Base-by-base conservation (phyloP, 1,284 basidiomycete species). In the Fomitopsis pinicola region DNA sequence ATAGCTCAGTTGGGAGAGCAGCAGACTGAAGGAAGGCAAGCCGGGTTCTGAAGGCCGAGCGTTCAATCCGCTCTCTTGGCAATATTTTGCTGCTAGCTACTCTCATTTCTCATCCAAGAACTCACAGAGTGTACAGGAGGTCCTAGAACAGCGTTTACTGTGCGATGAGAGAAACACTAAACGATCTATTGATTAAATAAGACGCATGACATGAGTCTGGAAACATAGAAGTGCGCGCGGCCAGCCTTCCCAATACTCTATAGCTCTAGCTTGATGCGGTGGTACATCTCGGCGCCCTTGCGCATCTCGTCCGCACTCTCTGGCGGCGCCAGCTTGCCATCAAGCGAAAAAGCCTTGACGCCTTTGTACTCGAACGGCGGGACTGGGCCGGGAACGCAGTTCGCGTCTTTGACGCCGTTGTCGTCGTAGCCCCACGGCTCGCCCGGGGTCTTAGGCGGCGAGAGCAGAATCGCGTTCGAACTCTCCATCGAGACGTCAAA, bases 401-500 rank as follows among this genome's bases (percentile, higher is more conserved):
- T 74, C 9, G 73, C 76, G 12, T 77, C 78, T 58, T 71, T 74
- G 50, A 86, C 83, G 5, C 81, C 81, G 66, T 85, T 80, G 67
- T 87, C 83, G 30, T 85, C 78, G 59, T 72, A 79, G 0, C 67
- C 60, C 72, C 78, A 86, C 1, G 75, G 64, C 1, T 75, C 75
- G 7, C 77, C 79, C 0, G 77, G 74, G 6, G 71, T 66, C 19
- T 65, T 58, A 0, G 84, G 81, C 1, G 76, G 67, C 44, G 75
- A 74, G 57, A 86, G 73, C 10, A 86, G 64, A 61, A 87, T 78
- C 17, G 85, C 82, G 61, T 87, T 86, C 62, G 70, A 71, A 12
- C 80, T 79, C 53, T 85, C 82, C 71, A 87, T 80, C 14, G 82
- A 82, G 57, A 83, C 74, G 68, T 87, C 86, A 56, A 79, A 74